Base-by-base conservation (phyloP, 306 rosid genomes). In the Sicyos baderoa region DNA sequence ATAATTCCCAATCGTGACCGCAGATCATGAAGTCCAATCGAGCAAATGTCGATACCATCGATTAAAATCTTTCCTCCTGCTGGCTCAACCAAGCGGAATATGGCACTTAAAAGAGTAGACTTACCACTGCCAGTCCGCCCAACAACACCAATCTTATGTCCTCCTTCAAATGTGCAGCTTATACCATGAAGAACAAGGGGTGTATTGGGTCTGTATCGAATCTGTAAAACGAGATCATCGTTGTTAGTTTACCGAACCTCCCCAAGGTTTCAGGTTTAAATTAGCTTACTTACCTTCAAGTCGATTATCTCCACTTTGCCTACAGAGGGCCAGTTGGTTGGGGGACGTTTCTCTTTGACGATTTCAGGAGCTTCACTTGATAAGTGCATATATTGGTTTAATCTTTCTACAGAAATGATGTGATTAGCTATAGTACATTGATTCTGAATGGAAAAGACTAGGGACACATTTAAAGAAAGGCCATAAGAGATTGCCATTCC, bases 401-500 rank as follows among this genome's bases (percentile, higher is more conserved):
- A 66, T 77, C 96, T 85, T 78, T 88, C 97, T 3, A 88, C 96
- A 19, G 96, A 88, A 69, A 88, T 83, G 37, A 91, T 84, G 65
- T 84, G 58, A 76, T 88, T 86, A 63, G 96, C 89, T 14, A 82
- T 6, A 64, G 57, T 76, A 85, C 96, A 91, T 59, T 91, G 96
- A 51, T 42, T 44, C 79, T 88, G 91, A 60, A 86, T 82, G 27
- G 94, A 84, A 61, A 25, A 58, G 37, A 88, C 90, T 21, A 86
- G 68, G 56, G 84, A 18, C 21, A 15, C 15, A 66, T 84, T 91
- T 7, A 91, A 74, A 35, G 96, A 76, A 74, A 91, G 93, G 18
- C 97, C 97, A 81, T 88, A 91, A 69, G 97, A 86, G 54, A 91
- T 83, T 32, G 91, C 94, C 91, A 91, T 84, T 54, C 94, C 97